phyloP scores from a whole-genome alignment of 2,329 filamentous ascomycete species.

The Cadophora sp. region DNA sequence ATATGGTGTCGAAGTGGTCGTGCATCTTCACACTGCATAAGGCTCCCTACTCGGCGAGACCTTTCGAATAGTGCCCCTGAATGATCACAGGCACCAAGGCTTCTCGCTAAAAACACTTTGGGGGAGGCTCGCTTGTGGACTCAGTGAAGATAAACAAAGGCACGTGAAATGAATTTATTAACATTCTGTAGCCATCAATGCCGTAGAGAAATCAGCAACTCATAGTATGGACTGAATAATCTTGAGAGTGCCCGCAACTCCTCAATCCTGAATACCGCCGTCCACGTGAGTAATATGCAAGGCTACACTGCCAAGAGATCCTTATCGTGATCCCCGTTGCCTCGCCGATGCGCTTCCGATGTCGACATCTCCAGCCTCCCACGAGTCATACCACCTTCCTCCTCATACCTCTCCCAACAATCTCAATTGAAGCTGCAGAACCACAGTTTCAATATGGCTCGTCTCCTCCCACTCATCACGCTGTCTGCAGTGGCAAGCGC shows the following conservation, averaged over 20 bases:
- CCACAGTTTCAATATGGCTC: constrained; percentile 28
- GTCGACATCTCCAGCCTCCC: constrained; percentile 3
- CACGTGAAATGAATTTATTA: background rate
- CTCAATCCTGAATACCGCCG: background rate
- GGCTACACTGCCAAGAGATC: constrained; percentile 24
- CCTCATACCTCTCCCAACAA: background rate
- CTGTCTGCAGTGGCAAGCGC: constrained; percentile 30
- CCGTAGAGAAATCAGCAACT: no score
- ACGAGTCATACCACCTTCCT: background rate
- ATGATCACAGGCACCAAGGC: background rate
- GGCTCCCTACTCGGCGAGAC: background rate
- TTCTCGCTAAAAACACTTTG: background rate
- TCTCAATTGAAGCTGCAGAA: background rate
- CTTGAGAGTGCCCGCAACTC: background rate
- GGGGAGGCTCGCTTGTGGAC: background rate
- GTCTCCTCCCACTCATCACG: constrained; percentile 22
- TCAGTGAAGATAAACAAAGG: background rate
- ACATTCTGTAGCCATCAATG: background rate
- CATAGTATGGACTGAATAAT: no score
- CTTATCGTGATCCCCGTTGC: constrained; percentile 20
- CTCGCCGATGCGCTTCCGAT: constrained; percentile 17
- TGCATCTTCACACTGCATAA: no score
- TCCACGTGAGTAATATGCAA: constrained; percentile 18
- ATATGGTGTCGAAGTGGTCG: no score
- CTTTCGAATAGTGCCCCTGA: background rate